Evolutionary conservation across 164 flowering plant genomes (phyloP).

Genomic region (Kalanchoe fedtschenkoi): DNA sequence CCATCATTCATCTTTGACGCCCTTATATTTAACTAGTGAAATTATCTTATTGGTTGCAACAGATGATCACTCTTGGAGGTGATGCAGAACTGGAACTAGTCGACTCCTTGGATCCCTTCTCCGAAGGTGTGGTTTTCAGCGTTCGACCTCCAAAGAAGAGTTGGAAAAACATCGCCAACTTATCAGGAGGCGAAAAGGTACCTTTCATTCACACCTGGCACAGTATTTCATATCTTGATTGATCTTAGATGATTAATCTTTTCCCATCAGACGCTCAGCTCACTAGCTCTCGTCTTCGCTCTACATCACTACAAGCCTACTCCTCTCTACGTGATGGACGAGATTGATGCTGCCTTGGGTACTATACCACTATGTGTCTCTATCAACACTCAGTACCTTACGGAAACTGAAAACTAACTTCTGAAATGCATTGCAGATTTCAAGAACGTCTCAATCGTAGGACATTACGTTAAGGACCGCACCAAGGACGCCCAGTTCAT

Average conservation of each 20-base stretch:
- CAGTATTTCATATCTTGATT: background rate
- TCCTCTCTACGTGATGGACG: constrained; percentile 99
- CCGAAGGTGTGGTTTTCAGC: constrained; percentile 99
- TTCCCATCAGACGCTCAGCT: constrained; percentile 79
- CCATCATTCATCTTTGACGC: background rate
- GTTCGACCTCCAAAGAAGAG: constrained; percentile 99
- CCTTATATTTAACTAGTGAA: background rate
- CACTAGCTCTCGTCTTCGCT: constrained; percentile 93
- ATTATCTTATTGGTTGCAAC: constrained; percentile 10
- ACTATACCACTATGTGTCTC: constrained; percentile 2
- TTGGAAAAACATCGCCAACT: constrained; percentile 96
- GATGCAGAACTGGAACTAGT: constrained; percentile 98
- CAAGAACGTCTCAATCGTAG: constrained; percentile 96
- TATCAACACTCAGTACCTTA: background rate
- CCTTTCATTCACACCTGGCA: background rate
- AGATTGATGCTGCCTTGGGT: constrained; percentile 99
- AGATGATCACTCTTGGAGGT: constrained; percentile 99
- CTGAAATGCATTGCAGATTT: constrained; percentile 46
- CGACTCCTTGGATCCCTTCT: constrained; percentile 96
- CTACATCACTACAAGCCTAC: constrained; percentile 99
- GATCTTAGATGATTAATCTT: background rate
- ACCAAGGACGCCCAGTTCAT: constrained; percentile 96
- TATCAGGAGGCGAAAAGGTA: constrained; percentile 99
- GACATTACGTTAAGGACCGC: constrained; percentile 96
- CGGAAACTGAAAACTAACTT: background rate